Percentiles rank a stretch among this genome's conserved stretches.
Evolutionary conservation across 441 rosid species (phyloP).

Genomic region (Pelargonium australe): DNA sequence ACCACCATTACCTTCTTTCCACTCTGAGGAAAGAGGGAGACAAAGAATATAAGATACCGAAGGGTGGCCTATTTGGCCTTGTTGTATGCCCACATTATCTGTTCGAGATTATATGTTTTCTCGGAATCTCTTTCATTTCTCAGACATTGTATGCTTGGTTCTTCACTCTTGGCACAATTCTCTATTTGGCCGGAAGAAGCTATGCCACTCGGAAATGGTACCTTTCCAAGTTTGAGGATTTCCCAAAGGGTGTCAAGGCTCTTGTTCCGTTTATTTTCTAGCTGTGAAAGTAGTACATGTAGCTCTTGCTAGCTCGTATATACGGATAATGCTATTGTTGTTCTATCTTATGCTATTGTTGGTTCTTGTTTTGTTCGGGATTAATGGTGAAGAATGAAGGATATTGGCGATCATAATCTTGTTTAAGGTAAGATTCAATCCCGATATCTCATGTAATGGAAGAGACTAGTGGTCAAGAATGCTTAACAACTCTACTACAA

Average conservation of each 20-base stretch:
- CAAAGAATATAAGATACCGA: conserved; percentile 56
- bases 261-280: conserved; percentile 52
- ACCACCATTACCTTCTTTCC: conserved; percentile 67
- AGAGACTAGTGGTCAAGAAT: no score
- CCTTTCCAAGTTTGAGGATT: conserved; percentile 52
- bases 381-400: background rate
- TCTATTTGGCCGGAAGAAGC: conserved; percentile 54
- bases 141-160: conserved; percentile 43
- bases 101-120: conserved; percentile 54
- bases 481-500: no score
- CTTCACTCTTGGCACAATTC: conserved; percentile 31
- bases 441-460: background rate
- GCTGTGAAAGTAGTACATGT: conserved; percentile 6
- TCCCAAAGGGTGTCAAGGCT: conserved; percentile 46
- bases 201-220: conserved; percentile 66
- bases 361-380: background rate
- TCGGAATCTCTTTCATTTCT: conserved; percentile 48
- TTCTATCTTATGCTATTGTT: background rate
- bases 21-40: conserved; percentile 37
- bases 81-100: conserved; percentile 70
- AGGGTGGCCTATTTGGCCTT: conserved; percentile 51
- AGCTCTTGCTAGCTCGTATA: background rate
- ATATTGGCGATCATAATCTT: background rate
- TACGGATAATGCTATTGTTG: background rate
- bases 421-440: background rate